Evolutionary conservation across 148 eudicot genomes (phyloP), one percentile per base, ranked within the genome.

Genomic region (Rhododendron ferrugineum): DNA sequence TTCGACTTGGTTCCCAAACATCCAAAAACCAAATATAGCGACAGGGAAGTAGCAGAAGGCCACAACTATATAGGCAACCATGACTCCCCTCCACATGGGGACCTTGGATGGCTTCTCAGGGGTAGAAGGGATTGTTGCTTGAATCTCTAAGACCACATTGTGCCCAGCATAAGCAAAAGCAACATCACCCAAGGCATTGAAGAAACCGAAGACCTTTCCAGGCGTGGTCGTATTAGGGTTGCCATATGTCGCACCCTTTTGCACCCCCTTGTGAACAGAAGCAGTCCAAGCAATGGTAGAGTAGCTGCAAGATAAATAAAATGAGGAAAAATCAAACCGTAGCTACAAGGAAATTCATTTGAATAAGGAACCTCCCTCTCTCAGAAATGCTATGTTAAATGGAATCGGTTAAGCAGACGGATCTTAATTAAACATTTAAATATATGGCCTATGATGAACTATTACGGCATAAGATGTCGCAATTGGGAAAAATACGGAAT

Each of bases 111-210:
- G 89, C 88, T 83, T 88, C 60, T 88, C 89, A 8, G 88, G 89
- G 0, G 89, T 85, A 7, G 89, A 88, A 30, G 89, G 89, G n/a
- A 88, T 88, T 13, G 89, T 88, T 42, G 89, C 89, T 88, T 88
- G 89, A 70, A 88, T 88, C 82, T 88, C 89, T 82, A 88, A 47
- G 30, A 85, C 89, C 56, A 88, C 88, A 22, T 85, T 88, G 89
- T 88, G 89, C 1, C 89, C 89, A 10, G 89, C 89, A 40, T 88
- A 88, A 76, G 89, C 89, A n/a, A 88, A 88, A 11, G 89, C 89
- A 2, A 88, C 88, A 16, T 85, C 89, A 50, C 89, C 89, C 56
- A 88, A 32, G 6, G 87, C 89, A 36, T 81, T 83, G 0, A 88
- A 88, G 42, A 85, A 85, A 81, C 83, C 83, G 50, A 88, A 85